phyloP scores from a whole-genome alignment of 805 yeast genomes.

The Candida methanosorbosa region DNA sequence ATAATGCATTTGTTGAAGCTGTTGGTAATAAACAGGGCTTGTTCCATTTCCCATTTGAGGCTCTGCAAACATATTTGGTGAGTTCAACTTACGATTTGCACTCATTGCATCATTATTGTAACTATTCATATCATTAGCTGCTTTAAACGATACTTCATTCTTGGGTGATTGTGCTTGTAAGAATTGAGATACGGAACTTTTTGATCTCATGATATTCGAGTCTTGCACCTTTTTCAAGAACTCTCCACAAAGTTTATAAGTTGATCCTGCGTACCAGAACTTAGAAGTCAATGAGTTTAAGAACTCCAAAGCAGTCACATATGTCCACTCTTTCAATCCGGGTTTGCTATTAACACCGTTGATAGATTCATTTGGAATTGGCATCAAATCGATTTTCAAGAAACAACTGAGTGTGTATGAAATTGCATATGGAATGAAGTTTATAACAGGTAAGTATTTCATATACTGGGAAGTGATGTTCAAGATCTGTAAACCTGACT shows the following conservation, averaged over 20 bases:
- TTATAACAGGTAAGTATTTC: slow-evolving; percentile 8
- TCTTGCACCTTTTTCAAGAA: slow-evolving; percentile 5
- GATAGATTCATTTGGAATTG: slow-evolving; percentile 8
- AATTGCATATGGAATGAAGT: slow-evolving; percentile 11
- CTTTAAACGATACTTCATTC: too few species aligned
- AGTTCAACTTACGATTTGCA: neutral
- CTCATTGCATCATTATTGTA: neutral
- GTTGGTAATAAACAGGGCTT: too few species aligned
- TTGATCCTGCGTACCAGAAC: slow-evolving; percentile 12
- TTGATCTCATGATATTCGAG: neutral
- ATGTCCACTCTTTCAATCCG: slow-evolving; percentile 7
- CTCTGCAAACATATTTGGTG: neutral
- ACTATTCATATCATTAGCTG: too few species aligned
- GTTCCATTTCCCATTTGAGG: neutral
- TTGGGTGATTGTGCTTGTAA: neutral
- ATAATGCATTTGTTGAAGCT: too few species aligned
- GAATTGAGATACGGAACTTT: neutral
- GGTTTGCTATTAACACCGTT: slow-evolving; percentile 8
- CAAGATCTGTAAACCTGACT: slow-evolving; percentile 10
- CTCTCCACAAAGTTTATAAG: slow-evolving; percentile 9
- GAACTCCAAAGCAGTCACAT: slow-evolving; percentile 5
- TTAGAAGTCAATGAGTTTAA: slow-evolving; percentile 4
- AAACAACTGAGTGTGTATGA: slow-evolving; percentile 10
- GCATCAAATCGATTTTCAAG: slow-evolving; percentile 8
- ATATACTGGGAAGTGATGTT: slow-evolving; percentile 10